Evolutionary conservation across 257 asterid species (phyloP), one percentile per base, ranked within the genome.

Genomic region (Primulina huaijiensis): DNA sequence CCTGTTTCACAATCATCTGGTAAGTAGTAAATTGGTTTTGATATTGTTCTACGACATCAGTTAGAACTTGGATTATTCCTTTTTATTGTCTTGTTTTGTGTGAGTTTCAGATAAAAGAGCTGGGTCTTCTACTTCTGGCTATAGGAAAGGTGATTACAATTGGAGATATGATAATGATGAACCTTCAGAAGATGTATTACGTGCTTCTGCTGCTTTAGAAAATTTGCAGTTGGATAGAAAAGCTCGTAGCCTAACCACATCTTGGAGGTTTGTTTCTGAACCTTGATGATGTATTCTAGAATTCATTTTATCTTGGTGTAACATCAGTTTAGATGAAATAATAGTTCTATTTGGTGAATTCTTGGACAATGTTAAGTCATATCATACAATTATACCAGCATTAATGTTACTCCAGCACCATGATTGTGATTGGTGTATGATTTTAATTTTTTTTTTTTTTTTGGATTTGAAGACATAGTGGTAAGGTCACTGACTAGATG

Each of bases 171-270:
- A 88, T 21, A 83, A 79, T 21, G 96, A 88, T 52, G 97, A 91
- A 55, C 80, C 82, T 70, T 79, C 96, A 17, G 95, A 88, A 65
- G 97, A 94, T 46, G 90, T 89, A 64, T 82, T 72, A 56, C 93
- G 85, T 61, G 89, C 97, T 38, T 86, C 99, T 34, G 77, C 97
- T 79, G 97, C 98, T 25, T 75, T 91, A 81, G 98, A 94, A 81
- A 94, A 89, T 84, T 89, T 94, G 81, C 98, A 94, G 78, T 75
- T 94, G 82, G 98, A 94, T 67, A 85, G 96, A 81, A 94, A 91
- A 84, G 89, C 99, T 70, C 89, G 97, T 60, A 91, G 86, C 12
- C 78, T 91, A 64, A 83, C 92, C 72, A 79, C 90, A 57, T 91
- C 96, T 35, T 94, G 97, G 99, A 81, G 97, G 99, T 91, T 77